Conservation (phyloP, 768 basidiomycete species). For the Macrolepiota albuminosa region DNA sequence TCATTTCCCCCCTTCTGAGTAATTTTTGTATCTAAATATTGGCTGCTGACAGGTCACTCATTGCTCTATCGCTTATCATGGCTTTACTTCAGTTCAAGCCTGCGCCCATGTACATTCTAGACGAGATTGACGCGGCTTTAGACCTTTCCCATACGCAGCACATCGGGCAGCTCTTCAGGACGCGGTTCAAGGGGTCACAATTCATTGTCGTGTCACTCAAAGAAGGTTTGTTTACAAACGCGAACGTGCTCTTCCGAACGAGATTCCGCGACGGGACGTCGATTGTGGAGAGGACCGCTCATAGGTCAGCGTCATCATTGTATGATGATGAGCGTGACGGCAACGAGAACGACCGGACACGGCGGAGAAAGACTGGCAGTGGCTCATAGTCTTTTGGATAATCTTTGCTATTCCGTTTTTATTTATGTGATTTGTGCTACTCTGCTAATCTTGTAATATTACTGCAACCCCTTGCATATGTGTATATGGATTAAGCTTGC, state of each 20-base stretch:
- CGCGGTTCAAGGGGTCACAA: constrained; percentile 95
- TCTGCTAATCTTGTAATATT: constrained; percentile 21
- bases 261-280: constrained; percentile 93
- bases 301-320: constrained; percentile 52
- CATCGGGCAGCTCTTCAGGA: constrained; percentile 96
- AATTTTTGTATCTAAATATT: not conserved
- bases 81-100: constrained; percentile 98
- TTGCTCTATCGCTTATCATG: constrained; percentile 98
- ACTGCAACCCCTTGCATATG: constrained; percentile 9
- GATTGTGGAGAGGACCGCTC: constrained; percentile 77
- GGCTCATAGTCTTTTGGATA: constrained; percentile 7
- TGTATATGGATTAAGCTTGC: not conserved
- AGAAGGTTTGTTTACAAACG: constrained; percentile 96
- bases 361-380: constrained; percentile 26
- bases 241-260: constrained; percentile 91
- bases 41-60: constrained; percentile 69
- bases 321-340: constrained; percentile 27
- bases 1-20: not conserved
- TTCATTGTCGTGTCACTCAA: constrained; percentile 98
- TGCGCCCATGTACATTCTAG: constrained; percentile 98
- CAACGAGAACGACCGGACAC: constrained; percentile 24
- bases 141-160: constrained; percentile 96
- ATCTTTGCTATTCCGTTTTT: constrained; percentile 4
- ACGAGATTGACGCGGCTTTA: constrained; percentile 97
- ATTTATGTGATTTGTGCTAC: constrained; percentile 9